A percentile compares a stretch with the other conserved stretches of the same genome.
These are phyloP conservation scores for Trametes cingulata DNA, from an alignment of 768 basidiomycete species.

Conservation along the genomic window DNA sequence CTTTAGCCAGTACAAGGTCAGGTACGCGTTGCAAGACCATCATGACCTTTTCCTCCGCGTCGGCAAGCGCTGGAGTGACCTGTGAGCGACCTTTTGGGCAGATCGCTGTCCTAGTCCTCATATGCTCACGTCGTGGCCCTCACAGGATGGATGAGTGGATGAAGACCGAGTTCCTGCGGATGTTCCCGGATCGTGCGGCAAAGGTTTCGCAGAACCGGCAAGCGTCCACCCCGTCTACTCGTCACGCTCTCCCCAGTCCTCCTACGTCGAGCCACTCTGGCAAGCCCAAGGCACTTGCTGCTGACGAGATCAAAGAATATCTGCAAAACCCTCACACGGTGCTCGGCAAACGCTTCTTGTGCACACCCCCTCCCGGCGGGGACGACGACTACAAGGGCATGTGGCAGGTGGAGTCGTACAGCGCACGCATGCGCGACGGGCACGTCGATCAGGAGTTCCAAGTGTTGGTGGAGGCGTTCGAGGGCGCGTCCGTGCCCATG, in stretches of 20 bases:
- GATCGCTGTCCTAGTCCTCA: neutral
- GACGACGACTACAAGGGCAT: conserved; percentile 1
- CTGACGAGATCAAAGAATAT: neutral
- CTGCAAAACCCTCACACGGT: neutral
- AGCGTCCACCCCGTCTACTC: neutral
- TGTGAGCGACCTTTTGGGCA: neutral
- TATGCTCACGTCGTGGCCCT: no score
- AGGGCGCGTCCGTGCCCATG: neutral
- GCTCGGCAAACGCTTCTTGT: conserved; percentile 2
- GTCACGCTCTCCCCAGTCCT: neutral
- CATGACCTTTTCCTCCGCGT: neutral
- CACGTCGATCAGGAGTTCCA: neutral
- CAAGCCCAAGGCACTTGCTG: neutral
- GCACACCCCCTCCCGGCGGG: neutral
- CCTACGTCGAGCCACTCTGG: neutral
- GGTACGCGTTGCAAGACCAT: neutral
- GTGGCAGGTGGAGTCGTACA: conserved; percentile 7
- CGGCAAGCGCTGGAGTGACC: neutral
- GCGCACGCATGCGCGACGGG: neutral
- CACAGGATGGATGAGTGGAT: neutral
- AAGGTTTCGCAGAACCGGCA: neutral
- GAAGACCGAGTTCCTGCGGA: neutral
- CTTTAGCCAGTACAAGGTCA: neutral
- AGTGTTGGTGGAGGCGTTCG: neutral
- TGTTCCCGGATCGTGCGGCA: neutral